Base-by-base conservation (phyloP, 371 early-diverging fungal species). In the Apophysomyces sp. region DNA sequence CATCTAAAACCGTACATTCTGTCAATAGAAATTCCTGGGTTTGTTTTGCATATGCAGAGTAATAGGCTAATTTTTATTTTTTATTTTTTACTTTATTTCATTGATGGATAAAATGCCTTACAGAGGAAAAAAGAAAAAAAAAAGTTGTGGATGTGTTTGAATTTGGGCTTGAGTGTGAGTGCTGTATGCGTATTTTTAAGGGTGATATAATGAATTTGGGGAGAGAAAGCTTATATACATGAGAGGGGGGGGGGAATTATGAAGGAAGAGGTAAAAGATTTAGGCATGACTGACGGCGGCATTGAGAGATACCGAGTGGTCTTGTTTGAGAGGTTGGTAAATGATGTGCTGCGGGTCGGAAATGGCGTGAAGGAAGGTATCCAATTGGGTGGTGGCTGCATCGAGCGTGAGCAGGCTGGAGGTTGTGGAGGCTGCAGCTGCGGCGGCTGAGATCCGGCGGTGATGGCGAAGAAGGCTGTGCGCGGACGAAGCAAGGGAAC, bases 241-340 rank as follows among this genome's bases (percentile, higher is more conserved):
- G 30, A 51, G 29, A 30, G 54, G 11, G 39, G n/a, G 18, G 36
- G 39, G n/a, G 56, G 16, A 39, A n/a, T 5, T 4, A 29, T 13
- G 36, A 11, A 32, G 7, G 36, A n/a, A 39, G 57, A 39, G 15
- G 32, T 1, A 56, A 31, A 56, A 37, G n/a, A 21, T 24, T 65
- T 71, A 76, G 57, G 71, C 77, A 61, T 76, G 71, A 16, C 68
- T 73, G 49, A 74, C 78, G 61, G 77, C 73, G n/a, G 77, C 71
- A 27, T 56, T 65, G 2, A 74, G 41, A 26, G 74, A 77, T 26
- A 74, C 78, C 28, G 72, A 70, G 37, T 77, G 75, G 57, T 73
- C 65, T 39, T 65, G 69, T 28, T 58, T 58, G 37, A 66, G 66
- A 8, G 65, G 63, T 12, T 65, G 60, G n/a, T 55, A 58, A 16